Percentiles rank a stretch among this genome's conserved stretches.
Conservation (phyloP, 768 basidiomycete species). For the Suillus variegatus region DNA sequence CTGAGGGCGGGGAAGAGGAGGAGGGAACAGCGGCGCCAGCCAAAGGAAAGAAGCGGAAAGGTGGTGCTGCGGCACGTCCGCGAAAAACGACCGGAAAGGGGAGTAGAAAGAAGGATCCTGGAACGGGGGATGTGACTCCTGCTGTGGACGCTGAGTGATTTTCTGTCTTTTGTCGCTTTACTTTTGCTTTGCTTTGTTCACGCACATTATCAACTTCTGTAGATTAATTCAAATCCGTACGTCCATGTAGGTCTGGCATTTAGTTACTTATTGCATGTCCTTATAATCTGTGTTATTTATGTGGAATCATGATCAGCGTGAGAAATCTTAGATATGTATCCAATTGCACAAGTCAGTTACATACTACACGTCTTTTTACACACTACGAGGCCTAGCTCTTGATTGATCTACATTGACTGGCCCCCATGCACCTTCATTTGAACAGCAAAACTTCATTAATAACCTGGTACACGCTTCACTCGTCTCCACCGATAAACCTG, state of each 20-base stretch:
- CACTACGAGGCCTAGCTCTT: slow-evolving; percentile 2
- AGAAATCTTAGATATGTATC: slow-evolving; percentile 3
- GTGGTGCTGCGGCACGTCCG: slow-evolving; percentile 22
- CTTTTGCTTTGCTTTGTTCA: slow-evolving; percentile 13
- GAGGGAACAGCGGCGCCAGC: slow-evolving; percentile 22
- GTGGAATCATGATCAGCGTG: slow-evolving; percentile 1
- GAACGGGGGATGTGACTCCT: slow-evolving; percentile 23
- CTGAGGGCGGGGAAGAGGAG: slow-evolving; percentile 34
- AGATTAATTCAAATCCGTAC: slow-evolving; percentile 33
- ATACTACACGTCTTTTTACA: slow-evolving; percentile 1
- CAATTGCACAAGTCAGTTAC: background rate
- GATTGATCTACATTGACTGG: slow-evolving; percentile 3
- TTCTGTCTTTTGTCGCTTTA: slow-evolving; percentile 11
- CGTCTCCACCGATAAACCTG: background rate
- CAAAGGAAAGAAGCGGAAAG: slow-evolving; percentile 37
- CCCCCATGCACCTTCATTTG: slow-evolving; percentile 7
- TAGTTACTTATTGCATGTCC: slow-evolving; percentile 24
- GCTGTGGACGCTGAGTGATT: slow-evolving; percentile 30
- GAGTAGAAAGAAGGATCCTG: slow-evolving; percentile 32
- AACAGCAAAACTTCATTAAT: slow-evolving; percentile 3
- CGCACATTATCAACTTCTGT: slow-evolving; percentile 24
- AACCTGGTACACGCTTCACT: background rate
- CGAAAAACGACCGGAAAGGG: slow-evolving; percentile 35
- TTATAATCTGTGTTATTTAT: slow-evolving; percentile 24
- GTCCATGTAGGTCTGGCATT: slow-evolving; percentile 22